A percentile compares a stretch with the other conserved stretches of the same genome.
These are phyloP conservation scores for Pythium graminicola DNA, from an alignment of 352 stramenopile genomes.

Conservation along the genomic window DNA sequence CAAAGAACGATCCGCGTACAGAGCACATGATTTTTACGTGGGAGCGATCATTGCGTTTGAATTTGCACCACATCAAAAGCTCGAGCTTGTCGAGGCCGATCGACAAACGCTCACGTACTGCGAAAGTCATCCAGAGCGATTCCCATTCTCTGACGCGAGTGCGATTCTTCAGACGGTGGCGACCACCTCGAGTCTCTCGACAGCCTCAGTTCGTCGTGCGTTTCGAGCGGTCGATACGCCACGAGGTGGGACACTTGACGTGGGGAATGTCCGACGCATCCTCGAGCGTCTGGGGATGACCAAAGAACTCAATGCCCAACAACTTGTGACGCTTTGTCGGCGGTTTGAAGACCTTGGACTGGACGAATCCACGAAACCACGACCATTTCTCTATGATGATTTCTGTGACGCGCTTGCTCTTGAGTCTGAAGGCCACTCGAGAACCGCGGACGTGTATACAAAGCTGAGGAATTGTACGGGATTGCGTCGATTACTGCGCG, in stretches of 20 bases:
- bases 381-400: slow-evolving; percentile 41
- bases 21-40: slow-evolving; percentile 59
- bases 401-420: slow-evolving; percentile 49
- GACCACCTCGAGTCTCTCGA: neutral
- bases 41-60: slow-evolving; percentile 63
- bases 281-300: slow-evolving; percentile 16
- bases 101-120: slow-evolving; percentile 71
- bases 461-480: slow-evolving; percentile 4
- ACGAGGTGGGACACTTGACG: slow-evolving; percentile 14
- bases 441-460: slow-evolving; percentile 1
- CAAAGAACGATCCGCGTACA: slow-evolving; percentile 34
- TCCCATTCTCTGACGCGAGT: slow-evolving; percentile 49
- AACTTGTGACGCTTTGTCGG: slow-evolving; percentile 54
- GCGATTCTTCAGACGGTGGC: slow-evolving; percentile 27
- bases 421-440: neutral
- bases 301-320: slow-evolving; percentile 48
- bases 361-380: too few relatives aligned
- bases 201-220: slow-evolving; percentile 24
- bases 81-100: slow-evolving; percentile 72
- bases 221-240: slow-evolving; percentile 30
- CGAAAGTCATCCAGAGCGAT: slow-evolving; percentile 60
- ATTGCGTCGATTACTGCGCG: slow-evolving; percentile 6
- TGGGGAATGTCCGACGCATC: slow-evolving; percentile 26
- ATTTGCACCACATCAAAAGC: slow-evolving; percentile 56
- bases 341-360: slow-evolving; percentile 34